Percentiles rank a stretch among this genome's conserved stretches.
phyloP scores from a whole-genome alignment of 2,329 filamentous ascomycete genomes.

The Cadophora sp. region DNA sequence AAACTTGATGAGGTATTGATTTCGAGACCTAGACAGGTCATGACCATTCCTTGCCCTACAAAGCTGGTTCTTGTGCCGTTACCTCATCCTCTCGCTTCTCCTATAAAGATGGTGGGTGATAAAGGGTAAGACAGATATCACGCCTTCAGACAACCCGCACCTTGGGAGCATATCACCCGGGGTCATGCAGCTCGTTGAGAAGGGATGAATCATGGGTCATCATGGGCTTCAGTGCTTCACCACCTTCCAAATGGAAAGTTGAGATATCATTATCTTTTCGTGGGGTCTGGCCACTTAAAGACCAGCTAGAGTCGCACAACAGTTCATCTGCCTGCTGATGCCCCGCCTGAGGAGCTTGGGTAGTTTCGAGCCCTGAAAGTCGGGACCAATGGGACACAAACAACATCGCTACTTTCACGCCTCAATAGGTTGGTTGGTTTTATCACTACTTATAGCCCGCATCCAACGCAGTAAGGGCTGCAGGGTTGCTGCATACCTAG shows the following conservation, averaged over 20 bases:
- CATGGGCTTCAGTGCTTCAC: background rate
- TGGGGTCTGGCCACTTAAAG: slow-evolving; percentile 8
- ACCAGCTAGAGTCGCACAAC: background rate
- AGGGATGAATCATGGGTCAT: background rate
- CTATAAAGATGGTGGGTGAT: background rate
- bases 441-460: background rate
- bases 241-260: slow-evolving; percentile 4
- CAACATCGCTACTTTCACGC: background rate
- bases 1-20: too few relatives aligned
- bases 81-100: background rate
- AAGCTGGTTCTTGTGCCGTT: background rate
- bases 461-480: slow-evolving; percentile 8
- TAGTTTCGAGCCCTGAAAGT: background rate
- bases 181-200: background rate
- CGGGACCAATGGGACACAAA: slow-evolving; percentile 6
- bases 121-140: background rate
- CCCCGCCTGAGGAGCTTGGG: background rate
- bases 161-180: slow-evolving; percentile 4
- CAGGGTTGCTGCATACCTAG: background rate
- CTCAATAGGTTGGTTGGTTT: background rate
- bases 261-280: slow-evolving; percentile 10
- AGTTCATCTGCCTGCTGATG: slow-evolving; percentile 10
- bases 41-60: background rate
- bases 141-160: background rate
- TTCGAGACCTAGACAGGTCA: background rate